Conservation (phyloP, 2,329 filamentous ascomycete genomes). For the Ascocoryne sarcoides region DNA sequence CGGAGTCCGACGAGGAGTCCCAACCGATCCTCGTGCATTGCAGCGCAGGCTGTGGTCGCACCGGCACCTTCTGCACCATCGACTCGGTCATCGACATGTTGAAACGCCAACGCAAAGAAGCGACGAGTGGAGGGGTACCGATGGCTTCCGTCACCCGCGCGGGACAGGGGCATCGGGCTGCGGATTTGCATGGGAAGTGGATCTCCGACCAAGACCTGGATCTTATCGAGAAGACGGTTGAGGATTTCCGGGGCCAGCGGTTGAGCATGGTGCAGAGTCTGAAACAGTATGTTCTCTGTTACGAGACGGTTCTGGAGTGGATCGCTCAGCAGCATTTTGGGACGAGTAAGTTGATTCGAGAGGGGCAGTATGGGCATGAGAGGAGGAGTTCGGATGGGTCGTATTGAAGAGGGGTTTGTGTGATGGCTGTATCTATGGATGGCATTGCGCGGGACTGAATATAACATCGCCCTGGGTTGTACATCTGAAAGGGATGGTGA, state of each 20-base stretch:
- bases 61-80: slow-evolving; percentile 92
- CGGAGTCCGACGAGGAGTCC: slow-evolving; percentile 41
- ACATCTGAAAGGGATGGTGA: too few species aligned
- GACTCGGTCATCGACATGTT: slow-evolving; percentile 95
- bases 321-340: slow-evolving; percentile 35
- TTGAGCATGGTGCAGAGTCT: slow-evolving; percentile 96
- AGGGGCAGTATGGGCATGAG: neutral
- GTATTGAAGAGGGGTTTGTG: neutral
- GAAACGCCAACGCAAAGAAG: slow-evolving; percentile 61
- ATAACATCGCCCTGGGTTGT: too few species aligned
- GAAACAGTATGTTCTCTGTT: slow-evolving; percentile 89
- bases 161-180: slow-evolving; percentile 13
- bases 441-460: too few species aligned
- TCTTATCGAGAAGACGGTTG: slow-evolving; percentile 76
- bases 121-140: slow-evolving; percentile 27
- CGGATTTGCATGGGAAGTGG: slow-evolving; percentile 47
- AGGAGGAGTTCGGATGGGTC: neutral
- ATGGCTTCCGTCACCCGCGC: slow-evolving; percentile 34
- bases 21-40: slow-evolving; percentile 88
- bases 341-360: slow-evolving; percentile 4
- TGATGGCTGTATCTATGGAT: too few species aligned
- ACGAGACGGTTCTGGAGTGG: slow-evolving; percentile 92
- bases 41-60: slow-evolving; percentile 90
- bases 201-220: slow-evolving; percentile 63
- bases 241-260: slow-evolving; percentile 80